Evolutionary conservation across 768 basidiomycete genomes (phyloP).

Genomic region (Naganishia kalamii): DNA sequence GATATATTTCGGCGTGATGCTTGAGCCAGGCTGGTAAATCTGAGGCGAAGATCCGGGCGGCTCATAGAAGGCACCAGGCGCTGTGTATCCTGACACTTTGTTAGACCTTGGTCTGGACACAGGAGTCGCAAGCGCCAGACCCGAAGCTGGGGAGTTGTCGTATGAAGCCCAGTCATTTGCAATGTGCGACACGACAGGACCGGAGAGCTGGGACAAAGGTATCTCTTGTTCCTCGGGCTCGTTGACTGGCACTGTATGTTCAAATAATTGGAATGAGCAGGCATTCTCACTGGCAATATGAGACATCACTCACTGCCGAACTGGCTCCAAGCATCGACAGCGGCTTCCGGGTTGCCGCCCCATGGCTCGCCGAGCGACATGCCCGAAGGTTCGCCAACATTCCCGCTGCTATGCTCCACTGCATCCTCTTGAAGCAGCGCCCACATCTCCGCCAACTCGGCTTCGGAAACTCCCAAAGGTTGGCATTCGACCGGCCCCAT

Average conservation of each 20-base stretch:
- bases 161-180: neutral
- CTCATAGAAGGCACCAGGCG: neutral
- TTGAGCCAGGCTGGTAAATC: no score
- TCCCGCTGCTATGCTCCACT: neutral
- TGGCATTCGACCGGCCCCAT: neutral
- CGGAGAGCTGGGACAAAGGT: neutral
- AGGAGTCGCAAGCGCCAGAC: neutral
- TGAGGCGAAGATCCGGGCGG: neutral
- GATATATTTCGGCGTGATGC: neutral
- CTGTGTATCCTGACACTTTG: neutral
- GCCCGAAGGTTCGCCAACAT: neutral
- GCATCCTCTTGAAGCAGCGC: constrained; percentile 28
- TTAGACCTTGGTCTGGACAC: neutral
- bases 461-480: constrained; percentile 22
- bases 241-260: neutral
- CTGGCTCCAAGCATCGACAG: neutral
- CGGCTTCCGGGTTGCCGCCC: neutral
- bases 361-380: constrained; percentile 5
- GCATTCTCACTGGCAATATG: neutral
- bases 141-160: neutral
- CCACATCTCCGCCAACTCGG: constrained; percentile 32
- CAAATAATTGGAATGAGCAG: neutral
- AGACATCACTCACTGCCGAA: neutral
- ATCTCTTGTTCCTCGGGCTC: neutral
- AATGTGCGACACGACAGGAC: neutral